Evolutionary conservation across 495 filamentous ascomycete species (phyloP), one percentile per base, ranked within the genome.

Genomic region (Aspergillus bridgeri): DNA sequence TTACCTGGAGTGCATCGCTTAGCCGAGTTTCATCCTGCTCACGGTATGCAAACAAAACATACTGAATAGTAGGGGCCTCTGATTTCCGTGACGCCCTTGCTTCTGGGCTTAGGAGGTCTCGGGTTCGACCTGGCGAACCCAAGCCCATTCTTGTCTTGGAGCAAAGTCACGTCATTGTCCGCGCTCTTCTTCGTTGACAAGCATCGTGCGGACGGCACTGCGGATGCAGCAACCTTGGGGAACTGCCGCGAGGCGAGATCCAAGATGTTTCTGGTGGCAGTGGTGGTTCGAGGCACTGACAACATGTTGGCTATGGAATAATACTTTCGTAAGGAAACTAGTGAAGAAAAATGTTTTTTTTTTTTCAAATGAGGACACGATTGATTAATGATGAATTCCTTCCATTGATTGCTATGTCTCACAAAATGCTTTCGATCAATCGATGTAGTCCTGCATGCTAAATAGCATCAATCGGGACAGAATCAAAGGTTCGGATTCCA

Each of bases 41-140:
- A 9, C 9, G 9, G 13, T 38, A 47, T 27, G 3, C 29, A 42
- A 5, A 13, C 21, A 22, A 13, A 18, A 56, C 70, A 53, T 69
- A 78, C 79, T 0, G 73, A 76, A 57, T 84, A 84, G 65, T 83
- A 84, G 3, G 79, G 81, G 0, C 82, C 81, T 22, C 81, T 69
- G 54, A 84, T 84, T 59, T 83, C 80, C 2, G 81, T 84, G 15
- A 83, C 79, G 2, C 72, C 78, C 46, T 70, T 79, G 6, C 55
- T 66, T 19, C 82, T 69, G 5, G 80, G 82, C 60, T 84, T 84
- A 1, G 67, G 63, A 3, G 79, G 73, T 29, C 71, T 60, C 0
- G 76, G 73, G 56, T 85, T 84, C 7, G 80, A 81, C 11, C 81
- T 72, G 25, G 70, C 73, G 62, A 85, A 83, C 6, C 77, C 79